Evolutionary conservation across 2,329 filamentous ascomycete genomes (phyloP).

Genomic region (Aspergillus calidoustus): DNA sequence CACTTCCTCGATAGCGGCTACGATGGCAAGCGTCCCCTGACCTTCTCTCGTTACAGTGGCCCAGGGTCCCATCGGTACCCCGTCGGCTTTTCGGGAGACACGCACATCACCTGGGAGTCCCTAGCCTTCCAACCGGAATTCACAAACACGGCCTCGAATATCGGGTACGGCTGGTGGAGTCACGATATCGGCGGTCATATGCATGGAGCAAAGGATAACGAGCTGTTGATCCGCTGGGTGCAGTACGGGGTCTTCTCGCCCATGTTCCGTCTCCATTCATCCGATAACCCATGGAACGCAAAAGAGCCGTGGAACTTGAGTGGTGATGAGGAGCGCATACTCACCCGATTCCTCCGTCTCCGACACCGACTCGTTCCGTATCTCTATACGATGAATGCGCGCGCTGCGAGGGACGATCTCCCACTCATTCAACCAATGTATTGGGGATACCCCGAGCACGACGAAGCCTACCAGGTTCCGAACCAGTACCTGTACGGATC

Average conservation of each 20-base stretch:
- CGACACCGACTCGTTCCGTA: conserved; percentile 66
- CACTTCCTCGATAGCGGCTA: conserved; percentile 61
- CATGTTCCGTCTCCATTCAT: conserved; percentile 64
- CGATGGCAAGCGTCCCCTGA: conserved; percentile 51
- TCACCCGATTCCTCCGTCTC: conserved; percentile 57
- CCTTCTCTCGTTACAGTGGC: conserved; percentile 66
- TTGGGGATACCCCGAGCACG: conserved; percentile 59
- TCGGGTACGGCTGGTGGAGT: conserved; percentile 71
- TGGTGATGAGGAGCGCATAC: conserved; percentile 50
- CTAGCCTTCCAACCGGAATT: conserved; percentile 69
- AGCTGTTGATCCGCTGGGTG: conserved; percentile 64
- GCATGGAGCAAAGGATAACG: conserved; percentile 60
- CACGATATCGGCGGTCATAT: conserved; percentile 71
- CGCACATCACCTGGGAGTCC: conserved; percentile 63
- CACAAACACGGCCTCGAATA: conserved; percentile 68
- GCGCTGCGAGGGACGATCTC: conserved; percentile 49
- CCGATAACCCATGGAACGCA: conserved; percentile 60
- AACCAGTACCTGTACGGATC: conserved; percentile 66
- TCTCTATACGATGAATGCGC: conserved; percentile 62
- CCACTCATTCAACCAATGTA: conserved; percentile 67
- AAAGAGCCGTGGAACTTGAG: conserved; percentile 67
- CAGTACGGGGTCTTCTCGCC: conserved; percentile 67
- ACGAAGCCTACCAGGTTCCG: conserved; percentile 60
- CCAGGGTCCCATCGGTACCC: conserved; percentile 68
- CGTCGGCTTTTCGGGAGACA: conserved; percentile 68